Conservation (phyloP, 106 monocot species). For the Gastrodia elata region DNA sequence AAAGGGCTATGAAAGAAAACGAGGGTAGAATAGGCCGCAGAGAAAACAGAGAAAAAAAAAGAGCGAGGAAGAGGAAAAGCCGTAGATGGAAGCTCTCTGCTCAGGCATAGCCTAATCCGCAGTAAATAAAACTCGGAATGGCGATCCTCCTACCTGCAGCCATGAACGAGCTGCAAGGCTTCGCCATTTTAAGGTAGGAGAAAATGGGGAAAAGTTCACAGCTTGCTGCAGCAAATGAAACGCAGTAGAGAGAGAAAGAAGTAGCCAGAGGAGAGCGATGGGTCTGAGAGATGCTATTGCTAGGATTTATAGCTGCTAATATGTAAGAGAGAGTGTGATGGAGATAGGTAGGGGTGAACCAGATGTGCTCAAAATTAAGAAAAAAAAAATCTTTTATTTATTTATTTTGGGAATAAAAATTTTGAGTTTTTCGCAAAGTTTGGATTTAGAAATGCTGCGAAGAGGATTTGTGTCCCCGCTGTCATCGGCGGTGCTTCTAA, state of each 20-base stretch:
- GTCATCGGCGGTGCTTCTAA: not conserved
- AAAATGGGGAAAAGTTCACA: not conserved
- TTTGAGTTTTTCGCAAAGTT: not conserved
- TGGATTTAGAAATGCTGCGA: not conserved
- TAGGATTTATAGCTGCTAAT: slow-evolving; percentile 4
- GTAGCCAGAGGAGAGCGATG: not conserved
- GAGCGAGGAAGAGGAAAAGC: slow-evolving; percentile 4
- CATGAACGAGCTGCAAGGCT: not conserved
- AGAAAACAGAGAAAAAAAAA: slow-evolving; percentile 8
- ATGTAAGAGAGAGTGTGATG: not conserved
- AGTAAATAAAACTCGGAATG: not conserved
- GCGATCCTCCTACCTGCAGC: not conserved
- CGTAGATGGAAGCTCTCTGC: not conserved
- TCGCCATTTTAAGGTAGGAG: slow-evolving; percentile 6
- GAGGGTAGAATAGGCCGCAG: not conserved
- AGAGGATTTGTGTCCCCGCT: not conserved
- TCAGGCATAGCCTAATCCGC: slow-evolving; percentile 12
- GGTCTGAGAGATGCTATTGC: slow-evolving; percentile 1
- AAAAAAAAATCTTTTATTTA: no score
- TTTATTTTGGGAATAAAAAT: not conserved
- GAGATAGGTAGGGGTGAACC: not conserved
- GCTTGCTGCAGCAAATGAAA: slow-evolving; percentile 8
- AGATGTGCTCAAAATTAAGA: slow-evolving; percentile 3
- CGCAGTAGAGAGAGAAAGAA: slow-evolving; percentile 2
- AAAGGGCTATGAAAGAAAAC: not conserved